Evolutionary conservation across 1,284 basidiomycete species (phyloP).

Genomic region (Athelia sp.): DNA sequence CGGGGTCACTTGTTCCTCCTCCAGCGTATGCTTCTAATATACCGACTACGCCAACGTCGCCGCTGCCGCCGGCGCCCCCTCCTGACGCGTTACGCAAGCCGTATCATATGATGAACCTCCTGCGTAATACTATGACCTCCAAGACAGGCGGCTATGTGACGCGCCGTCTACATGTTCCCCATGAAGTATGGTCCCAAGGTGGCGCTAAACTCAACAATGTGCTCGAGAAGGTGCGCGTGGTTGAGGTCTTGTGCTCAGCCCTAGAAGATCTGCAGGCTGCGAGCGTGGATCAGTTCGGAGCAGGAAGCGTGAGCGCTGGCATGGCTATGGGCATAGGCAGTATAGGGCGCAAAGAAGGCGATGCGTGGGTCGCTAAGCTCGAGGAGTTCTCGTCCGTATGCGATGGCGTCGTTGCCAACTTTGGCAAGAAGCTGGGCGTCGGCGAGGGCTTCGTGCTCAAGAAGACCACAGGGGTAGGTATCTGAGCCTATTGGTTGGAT

Average conservation of each 20-base stretch:
- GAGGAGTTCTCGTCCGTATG: slow-evolving; percentile 74
- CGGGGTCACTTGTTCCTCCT: slow-evolving; percentile 40
- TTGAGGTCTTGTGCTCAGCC: slow-evolving; percentile 72
- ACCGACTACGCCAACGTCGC: slow-evolving; percentile 70
- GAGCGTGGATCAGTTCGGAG: slow-evolving; percentile 68
- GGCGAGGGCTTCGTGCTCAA: slow-evolving; percentile 79
- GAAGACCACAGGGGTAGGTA: slow-evolving; percentile 65
- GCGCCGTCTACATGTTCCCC: slow-evolving; percentile 80
- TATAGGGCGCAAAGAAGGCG: slow-evolving; percentile 66
- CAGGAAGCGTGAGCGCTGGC: slow-evolving; percentile 71
- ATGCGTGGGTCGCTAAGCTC: slow-evolving; percentile 63
- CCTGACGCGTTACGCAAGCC: slow-evolving; percentile 76
- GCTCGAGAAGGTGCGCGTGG: slow-evolving; percentile 81
- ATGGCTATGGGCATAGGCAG: slow-evolving; percentile 66
- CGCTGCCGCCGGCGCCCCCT: slow-evolving; percentile 66
- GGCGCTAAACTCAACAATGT: slow-evolving; percentile 80
- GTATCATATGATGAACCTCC: slow-evolving; percentile 84
- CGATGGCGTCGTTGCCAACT: slow-evolving; percentile 80
- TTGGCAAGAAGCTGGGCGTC: slow-evolving; percentile 87
- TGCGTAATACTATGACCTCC: slow-evolving; percentile 79
- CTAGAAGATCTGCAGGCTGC: slow-evolving; percentile 69
- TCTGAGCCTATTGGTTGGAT: background rate
- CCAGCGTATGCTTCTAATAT: slow-evolving; percentile 48
- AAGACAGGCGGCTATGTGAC: slow-evolving; percentile 86
- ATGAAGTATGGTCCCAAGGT: slow-evolving; percentile 86